A percentile compares a stretch with the other conserved stretches of the same genome.
phyloP scores from a whole-genome alignment of 176 grass and related monocot genomes.

The Puya raimondii region DNA sequence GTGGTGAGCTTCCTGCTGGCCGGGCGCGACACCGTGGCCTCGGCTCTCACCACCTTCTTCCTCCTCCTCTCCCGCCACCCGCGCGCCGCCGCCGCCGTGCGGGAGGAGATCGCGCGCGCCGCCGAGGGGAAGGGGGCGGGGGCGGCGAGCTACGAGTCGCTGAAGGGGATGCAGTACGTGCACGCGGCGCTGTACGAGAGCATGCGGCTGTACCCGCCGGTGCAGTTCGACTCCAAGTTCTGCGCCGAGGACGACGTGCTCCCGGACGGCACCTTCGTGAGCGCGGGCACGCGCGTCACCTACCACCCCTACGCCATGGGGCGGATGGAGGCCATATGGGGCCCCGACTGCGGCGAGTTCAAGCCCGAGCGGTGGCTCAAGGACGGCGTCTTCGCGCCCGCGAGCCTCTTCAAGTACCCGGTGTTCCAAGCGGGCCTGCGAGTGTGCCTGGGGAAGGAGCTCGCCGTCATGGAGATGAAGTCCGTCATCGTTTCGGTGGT shows the following conservation, averaged over 20 bases:
- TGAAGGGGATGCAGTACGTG: slow-evolving; percentile 44
- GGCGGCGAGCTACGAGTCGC: slow-evolving; percentile 14
- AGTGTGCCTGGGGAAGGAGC: slow-evolving; percentile 34
- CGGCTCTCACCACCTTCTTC: slow-evolving; percentile 60
- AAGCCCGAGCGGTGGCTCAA: slow-evolving; percentile 39
- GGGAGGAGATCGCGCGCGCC: slow-evolving; percentile 27
- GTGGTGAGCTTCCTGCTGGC: slow-evolving; percentile 78
- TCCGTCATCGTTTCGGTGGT: slow-evolving; percentile 10
- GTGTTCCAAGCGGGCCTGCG: slow-evolving; percentile 36
- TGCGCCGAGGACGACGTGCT: slow-evolving; percentile 25
- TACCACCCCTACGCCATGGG: slow-evolving; percentile 39
- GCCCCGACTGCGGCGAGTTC: slow-evolving; percentile 27
- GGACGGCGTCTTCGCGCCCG: slow-evolving; percentile 15
- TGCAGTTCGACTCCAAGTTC: slow-evolving; percentile 10
- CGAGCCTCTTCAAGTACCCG: slow-evolving; percentile 24
- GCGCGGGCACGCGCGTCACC: slow-evolving; percentile 8
- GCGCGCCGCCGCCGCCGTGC: slow-evolving; percentile 19
- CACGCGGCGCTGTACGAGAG: slow-evolving; percentile 43
- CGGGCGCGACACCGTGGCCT: slow-evolving; percentile 63
- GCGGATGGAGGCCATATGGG: slow-evolving; percentile 22
- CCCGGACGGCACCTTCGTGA: slow-evolving; percentile 23
- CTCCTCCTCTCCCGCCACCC: slow-evolving; percentile 59
- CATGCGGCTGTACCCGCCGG: slow-evolving; percentile 51
- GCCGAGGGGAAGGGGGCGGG: slow-evolving; percentile 10
- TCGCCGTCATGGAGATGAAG: slow-evolving; percentile 40